Evolutionary conservation across 129 eudicot genomes (phyloP).

Genomic region (Centrapalus pauciflorus): DNA sequence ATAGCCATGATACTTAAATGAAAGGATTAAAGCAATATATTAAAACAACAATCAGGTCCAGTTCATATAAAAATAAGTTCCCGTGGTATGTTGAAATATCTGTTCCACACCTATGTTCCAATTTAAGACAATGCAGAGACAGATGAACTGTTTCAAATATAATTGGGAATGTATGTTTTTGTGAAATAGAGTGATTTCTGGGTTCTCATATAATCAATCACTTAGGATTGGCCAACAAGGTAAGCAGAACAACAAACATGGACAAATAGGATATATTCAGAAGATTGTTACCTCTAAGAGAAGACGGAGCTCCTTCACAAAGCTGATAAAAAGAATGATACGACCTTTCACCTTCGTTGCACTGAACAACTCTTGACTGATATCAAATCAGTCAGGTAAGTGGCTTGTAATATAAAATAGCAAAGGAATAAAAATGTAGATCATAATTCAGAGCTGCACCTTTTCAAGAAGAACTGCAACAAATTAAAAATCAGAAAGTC

Average conservation of each 20-base stretch:
- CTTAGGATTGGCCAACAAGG: neutral
- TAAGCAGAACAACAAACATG: neutral
- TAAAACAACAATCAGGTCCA: neutral
- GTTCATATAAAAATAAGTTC: neutral
- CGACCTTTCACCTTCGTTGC: conserved; percentile 88
- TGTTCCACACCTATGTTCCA: neutral
- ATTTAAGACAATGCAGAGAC: neutral
- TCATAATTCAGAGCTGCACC: conserved; percentile 26
- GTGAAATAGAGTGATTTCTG: neutral
- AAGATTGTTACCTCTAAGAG: conserved; percentile 57
- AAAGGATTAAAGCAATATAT: neutral
- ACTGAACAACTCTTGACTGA: conserved; percentile 92
- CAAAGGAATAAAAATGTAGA: neutral
- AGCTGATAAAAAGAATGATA: conserved; percentile 93
- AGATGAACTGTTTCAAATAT: no score
- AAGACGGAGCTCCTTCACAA: conserved; percentile 84
- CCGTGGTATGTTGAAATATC: neutral
- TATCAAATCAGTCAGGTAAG: conserved; percentile 19
- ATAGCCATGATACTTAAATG: neutral
- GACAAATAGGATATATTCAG: neutral
- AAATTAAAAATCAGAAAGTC: conserved; percentile 15
- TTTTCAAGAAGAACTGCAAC: conserved; percentile 29
- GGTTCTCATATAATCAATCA: neutral
- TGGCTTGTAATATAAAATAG: conserved; percentile 3
- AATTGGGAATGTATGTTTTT: no score